Evolutionary conservation across 495 filamentous ascomycete species (phyloP), one percentile per base, ranked within the genome.

Genomic region (Penicillium canescens): DNA sequence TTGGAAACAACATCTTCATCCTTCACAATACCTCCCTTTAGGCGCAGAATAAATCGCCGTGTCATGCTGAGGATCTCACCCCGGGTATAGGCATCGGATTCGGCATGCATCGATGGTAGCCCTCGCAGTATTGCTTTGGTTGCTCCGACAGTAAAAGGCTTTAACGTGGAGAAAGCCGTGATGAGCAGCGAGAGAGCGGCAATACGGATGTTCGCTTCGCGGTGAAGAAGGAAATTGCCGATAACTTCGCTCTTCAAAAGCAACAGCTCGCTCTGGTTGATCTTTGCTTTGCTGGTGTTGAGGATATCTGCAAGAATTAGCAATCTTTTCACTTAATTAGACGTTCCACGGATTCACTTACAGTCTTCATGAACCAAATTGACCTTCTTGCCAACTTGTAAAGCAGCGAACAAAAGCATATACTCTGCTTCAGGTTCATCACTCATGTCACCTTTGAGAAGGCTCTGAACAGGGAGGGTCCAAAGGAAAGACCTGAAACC

Each of bases 51-150:
- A 55, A 96, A 78, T 46, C 82, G 82, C 14, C 82, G 86, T 12
- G 85, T 82, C 44, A 85, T 67, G 33, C 83, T 81, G 46, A 92
- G 73, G 2, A 92, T 74, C 54, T 94, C 89, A 36, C 90, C 85
- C 45, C 93, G 82, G 53, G 88, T 80, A 56, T 91, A 87, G 7
- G 93, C 83, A 59, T 96, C 89, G n/a, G 87, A 84, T 54, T 96
- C 91, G 4, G 86, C 81, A 69, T 92, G 85, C 45, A 95, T 83
- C 3, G 83, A 78, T 3, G 82, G 76, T 0, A 97, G 70, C 34
- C 85, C 79, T 37, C 64, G 71, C 36, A 80, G 70, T 21, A 96
- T 77, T 2, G 84, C 76, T n/a, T 58, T 55, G 3, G 92, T 77
- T 0, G 85, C 78, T 38, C 65, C 72, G 3, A 71, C 42, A 0